phyloP scores from a whole-genome alignment of 805 yeast genomes.

The Yarrowia yakushimensis region DNA sequence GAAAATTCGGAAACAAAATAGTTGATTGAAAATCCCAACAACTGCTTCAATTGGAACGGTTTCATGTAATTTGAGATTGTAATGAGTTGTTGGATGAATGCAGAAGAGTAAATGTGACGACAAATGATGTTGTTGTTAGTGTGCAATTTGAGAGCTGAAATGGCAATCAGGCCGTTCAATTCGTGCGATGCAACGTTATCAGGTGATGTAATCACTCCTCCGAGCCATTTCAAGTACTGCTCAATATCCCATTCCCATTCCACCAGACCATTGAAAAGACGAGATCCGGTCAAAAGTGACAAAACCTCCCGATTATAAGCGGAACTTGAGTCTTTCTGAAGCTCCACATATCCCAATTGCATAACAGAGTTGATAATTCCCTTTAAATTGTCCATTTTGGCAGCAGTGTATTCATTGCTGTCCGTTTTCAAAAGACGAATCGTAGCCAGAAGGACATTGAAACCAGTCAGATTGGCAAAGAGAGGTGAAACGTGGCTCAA shows the following conservation, averaged over 20 bases:
- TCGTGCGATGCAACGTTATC: not conserved
- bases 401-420: not conserved
- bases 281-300: not conserved
- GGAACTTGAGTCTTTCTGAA: not conserved
- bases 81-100: not conserved
- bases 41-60: not conserved
- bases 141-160: not conserved
- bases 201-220: not conserved
- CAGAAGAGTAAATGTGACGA: not conserved
- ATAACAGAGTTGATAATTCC: not conserved
- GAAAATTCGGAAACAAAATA: not conserved
- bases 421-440: not conserved
- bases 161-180: not conserved
- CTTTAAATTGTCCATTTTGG: not conserved
- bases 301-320: not conserved
- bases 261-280: not conserved
- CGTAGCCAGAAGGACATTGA: not conserved
- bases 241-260: not conserved
- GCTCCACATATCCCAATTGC: not conserved
- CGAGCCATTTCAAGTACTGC: constrained; percentile 2
- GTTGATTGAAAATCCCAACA: not conserved
- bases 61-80: not conserved
- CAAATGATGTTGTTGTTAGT: not conserved
- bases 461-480: not conserved
- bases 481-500: not conserved